These are phyloP conservation scores for Penicillium mononematosum DNA, from an alignment of 495 filamentous ascomycete genomes.

Conservation along the genomic window DNA sequence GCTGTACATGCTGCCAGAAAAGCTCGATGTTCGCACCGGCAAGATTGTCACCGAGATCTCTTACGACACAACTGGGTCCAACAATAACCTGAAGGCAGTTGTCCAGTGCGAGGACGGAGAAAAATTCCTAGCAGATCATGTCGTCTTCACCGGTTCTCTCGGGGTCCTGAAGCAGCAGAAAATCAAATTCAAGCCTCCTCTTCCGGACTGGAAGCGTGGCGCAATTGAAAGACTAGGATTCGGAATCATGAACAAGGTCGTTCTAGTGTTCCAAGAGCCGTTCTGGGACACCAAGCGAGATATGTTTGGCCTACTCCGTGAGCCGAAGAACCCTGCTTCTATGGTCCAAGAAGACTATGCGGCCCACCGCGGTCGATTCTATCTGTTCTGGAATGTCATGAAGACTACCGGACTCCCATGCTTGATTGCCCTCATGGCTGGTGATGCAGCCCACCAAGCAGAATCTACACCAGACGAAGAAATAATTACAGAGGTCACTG, in stretches of 20 bases:
- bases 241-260: slow-evolving; percentile 91
- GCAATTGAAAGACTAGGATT: slow-evolving; percentile 89
- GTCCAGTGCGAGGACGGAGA: slow-evolving; percentile 81
- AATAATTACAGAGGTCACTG: slow-evolving; percentile 75
- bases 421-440: slow-evolving; percentile 91
- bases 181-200: slow-evolving; percentile 75
- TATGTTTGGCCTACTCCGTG: slow-evolving; percentile 88
- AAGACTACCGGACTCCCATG: slow-evolving; percentile 85
- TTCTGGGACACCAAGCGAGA: slow-evolving; percentile 95
- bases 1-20: slow-evolving; percentile 69
- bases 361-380: slow-evolving; percentile 75
- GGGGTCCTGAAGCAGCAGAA: slow-evolving; percentile 79
- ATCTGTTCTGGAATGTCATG: slow-evolving; percentile 95
- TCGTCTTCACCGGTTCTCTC: slow-evolving; percentile 85
- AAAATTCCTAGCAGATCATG: slow-evolving; percentile 72
- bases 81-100: slow-evolving; percentile 44
- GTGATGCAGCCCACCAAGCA: slow-evolving; percentile 85
- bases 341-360: slow-evolving; percentile 62
- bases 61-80: slow-evolving; percentile 52
- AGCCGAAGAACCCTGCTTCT: slow-evolving; percentile 55
- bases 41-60: slow-evolving; percentile 66
- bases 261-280: slow-evolving; percentile 81
- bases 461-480: slow-evolving; percentile 71
- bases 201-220: slow-evolving; percentile 81
- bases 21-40: slow-evolving; percentile 74